phyloP scores from a whole-genome alignment of 164 flowering plant species.

The Magnolia sinica region DNA sequence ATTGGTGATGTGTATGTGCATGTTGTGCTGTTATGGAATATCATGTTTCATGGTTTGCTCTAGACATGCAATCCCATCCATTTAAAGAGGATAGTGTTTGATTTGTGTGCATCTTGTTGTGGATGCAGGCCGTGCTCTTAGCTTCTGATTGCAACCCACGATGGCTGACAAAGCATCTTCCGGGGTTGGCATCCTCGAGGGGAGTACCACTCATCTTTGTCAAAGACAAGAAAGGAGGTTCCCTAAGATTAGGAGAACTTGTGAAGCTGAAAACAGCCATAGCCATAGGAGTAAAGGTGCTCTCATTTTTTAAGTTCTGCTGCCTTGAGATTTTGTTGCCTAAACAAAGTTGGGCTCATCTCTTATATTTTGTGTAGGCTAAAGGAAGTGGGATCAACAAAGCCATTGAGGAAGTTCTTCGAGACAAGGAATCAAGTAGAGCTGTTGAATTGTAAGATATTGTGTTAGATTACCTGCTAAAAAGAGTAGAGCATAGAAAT shows the following conservation, averaged over 20 bases:
- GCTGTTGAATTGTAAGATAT: background rate
- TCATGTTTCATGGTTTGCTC: background rate
- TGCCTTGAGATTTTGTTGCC: too few relatives aligned
- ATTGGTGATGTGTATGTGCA: too few relatives aligned
- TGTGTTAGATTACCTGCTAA: too few relatives aligned
- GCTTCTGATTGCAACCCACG: constrained; percentile 77
- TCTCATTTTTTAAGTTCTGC: background rate
- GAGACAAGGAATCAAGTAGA: background rate
- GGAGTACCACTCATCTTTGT: constrained; percentile 60
- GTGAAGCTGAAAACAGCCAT: constrained; percentile 78
- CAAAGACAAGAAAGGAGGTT: constrained; percentile 58
- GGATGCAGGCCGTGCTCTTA: constrained; percentile 57
- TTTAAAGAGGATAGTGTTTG: background rate
- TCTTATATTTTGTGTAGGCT: constrained; percentile 30
- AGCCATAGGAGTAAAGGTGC: constrained; percentile 81
- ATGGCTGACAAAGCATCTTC: constrained; percentile 72
- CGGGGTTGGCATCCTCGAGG: constrained; percentile 62
- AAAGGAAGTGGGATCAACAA: constrained; percentile 55
- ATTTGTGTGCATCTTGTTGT: constrained; percentile 7
- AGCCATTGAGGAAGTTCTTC: constrained; percentile 38
- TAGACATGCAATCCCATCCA: background rate
- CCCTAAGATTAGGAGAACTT: constrained; percentile 70
- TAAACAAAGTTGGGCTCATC: background rate
- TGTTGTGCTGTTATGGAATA: too few relatives aligned
- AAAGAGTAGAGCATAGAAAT: too few relatives aligned